Percentiles rank a stretch among this genome's conserved stretches.
phyloP scores from a whole-genome alignment of 306 rosid species.

The Begonia loranthoides region DNA sequence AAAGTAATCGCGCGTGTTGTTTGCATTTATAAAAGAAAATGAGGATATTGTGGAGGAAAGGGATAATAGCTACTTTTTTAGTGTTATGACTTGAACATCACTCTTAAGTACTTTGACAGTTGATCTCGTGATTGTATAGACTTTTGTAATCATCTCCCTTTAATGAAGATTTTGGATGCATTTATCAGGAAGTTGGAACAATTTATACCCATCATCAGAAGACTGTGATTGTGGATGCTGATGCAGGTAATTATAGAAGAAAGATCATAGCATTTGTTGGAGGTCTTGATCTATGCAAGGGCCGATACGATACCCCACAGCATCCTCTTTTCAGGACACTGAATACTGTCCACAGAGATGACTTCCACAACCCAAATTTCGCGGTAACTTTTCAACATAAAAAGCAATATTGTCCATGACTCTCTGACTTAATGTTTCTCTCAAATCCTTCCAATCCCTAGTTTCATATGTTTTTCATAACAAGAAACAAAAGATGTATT shows the following conservation, averaged over 20 bases:
- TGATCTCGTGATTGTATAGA: too few relatives aligned
- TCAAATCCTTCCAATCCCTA: too few relatives aligned
- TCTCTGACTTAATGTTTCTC: not conserved
- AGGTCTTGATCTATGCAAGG: slow-evolving; percentile 80
- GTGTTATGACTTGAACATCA: too few relatives aligned
- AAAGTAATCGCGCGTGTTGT: too few relatives aligned
- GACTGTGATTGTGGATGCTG: slow-evolving; percentile 84
- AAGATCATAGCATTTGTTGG: slow-evolving; percentile 78
- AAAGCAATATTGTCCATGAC: not conserved
- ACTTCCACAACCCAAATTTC: slow-evolving; percentile 66
- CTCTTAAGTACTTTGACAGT: too few relatives aligned
- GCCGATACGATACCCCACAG: slow-evolving; percentile 67
- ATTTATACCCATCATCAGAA: slow-evolving; percentile 94
- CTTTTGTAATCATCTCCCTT: too few relatives aligned
- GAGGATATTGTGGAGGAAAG: too few relatives aligned
- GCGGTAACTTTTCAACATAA: slow-evolving; percentile 21
- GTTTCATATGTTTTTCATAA: too few relatives aligned
- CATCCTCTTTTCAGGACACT: slow-evolving; percentile 57
- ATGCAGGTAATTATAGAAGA: slow-evolving; percentile 57
- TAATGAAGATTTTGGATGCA: too few relatives aligned
- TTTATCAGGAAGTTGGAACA: slow-evolving; percentile 66
- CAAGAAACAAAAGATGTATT: too few relatives aligned
- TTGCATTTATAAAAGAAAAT: too few relatives aligned
- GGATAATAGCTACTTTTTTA: too few relatives aligned
- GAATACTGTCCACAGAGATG: slow-evolving; percentile 57